These are phyloP conservation scores for Grigorovia jiainica DNA, from an alignment of 805 yeast species.

Conservation along the genomic window DNA sequence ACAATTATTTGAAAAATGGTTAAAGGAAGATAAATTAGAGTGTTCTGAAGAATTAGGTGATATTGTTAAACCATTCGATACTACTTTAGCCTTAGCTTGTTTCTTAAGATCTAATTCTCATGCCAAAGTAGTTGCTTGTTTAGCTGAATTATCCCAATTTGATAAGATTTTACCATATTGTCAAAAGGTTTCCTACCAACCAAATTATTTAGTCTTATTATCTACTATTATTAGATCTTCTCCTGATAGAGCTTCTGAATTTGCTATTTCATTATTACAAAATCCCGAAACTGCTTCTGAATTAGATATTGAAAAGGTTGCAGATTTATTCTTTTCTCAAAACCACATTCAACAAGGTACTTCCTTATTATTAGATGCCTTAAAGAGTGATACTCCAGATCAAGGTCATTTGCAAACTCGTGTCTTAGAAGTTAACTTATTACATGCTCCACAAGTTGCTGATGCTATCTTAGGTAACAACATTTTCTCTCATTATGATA, in stretches of 20 bases:
- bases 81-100: constrained; percentile 80
- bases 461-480: constrained; percentile 95
- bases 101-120: constrained; percentile 77
- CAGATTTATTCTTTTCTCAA: constrained; percentile 91
- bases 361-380: constrained; percentile 88
- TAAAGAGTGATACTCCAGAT: constrained; percentile 86
- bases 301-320: constrained; percentile 74
- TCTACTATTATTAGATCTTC: constrained; percentile 85
- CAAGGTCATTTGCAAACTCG: constrained; percentile 95
- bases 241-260: constrained; percentile 98
- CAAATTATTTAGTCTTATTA: constrained; percentile 81
- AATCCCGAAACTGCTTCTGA: constrained; percentile 48
- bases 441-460: constrained; percentile 98
- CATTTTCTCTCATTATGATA: constrained; percentile 93
- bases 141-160: constrained; percentile 94
- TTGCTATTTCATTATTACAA: constrained; percentile 76
- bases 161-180: constrained; percentile 93
- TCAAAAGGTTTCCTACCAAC: constrained; percentile 77
- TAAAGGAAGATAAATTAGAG: constrained; percentile 88
- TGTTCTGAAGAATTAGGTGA: constrained; percentile 98
- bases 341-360: constrained; percentile 96
- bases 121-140: constrained; percentile 78
- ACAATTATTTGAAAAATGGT: constrained; percentile 90
- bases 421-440: constrained; percentile 80
- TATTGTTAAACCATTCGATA: constrained; percentile 79